Evolutionary conservation across 108 stramenopile genomes (phyloP).

Genomic region (Skeletonema marinoi): DNA sequence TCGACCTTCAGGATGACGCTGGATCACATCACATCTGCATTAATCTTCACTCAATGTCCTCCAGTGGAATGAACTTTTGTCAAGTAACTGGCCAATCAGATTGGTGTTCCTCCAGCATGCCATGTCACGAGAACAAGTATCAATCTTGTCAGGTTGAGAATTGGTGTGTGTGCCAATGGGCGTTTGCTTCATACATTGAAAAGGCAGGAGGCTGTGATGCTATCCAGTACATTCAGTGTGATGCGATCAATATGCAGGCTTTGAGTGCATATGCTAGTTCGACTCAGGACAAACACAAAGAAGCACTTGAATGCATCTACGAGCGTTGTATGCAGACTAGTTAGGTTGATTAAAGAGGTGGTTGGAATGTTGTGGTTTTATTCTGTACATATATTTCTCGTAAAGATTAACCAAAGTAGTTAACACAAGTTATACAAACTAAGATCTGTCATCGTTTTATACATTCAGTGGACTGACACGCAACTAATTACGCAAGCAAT

Average conservation of each 20-base stretch:
- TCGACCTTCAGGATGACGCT: slow-evolving; percentile 38
- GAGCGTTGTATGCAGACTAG: neutral
- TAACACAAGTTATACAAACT: neutral
- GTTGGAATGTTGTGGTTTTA: neutral
- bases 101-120: slow-evolving; percentile 37
- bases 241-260: slow-evolving; percentile 19
- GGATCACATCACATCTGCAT: slow-evolving; percentile 55
- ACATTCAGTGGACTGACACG: neutral
- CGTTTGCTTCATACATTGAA: slow-evolving; percentile 12
- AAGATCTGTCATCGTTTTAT: neutral
- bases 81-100: slow-evolving; percentile 42
- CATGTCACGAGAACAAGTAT: slow-evolving; percentile 11
- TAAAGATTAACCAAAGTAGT: neutral
- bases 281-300: neutral
- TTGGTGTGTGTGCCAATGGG: slow-evolving; percentile 55
- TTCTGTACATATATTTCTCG: neutral
- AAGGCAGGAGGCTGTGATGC: slow-evolving; percentile 24
- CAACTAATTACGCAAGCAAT: neutral
- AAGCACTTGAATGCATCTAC: neutral
- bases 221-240: slow-evolving; percentile 17
- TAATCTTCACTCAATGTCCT: slow-evolving; percentile 12
- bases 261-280: slow-evolving; percentile 4
- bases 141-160: slow-evolving; percentile 25
- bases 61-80: slow-evolving; percentile 28
- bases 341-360: neutral